These are phyloP conservation scores for Xylaria multiplex DNA, from an alignment of 2,329 filamentous ascomycete species.

Conservation along the genomic window DNA sequence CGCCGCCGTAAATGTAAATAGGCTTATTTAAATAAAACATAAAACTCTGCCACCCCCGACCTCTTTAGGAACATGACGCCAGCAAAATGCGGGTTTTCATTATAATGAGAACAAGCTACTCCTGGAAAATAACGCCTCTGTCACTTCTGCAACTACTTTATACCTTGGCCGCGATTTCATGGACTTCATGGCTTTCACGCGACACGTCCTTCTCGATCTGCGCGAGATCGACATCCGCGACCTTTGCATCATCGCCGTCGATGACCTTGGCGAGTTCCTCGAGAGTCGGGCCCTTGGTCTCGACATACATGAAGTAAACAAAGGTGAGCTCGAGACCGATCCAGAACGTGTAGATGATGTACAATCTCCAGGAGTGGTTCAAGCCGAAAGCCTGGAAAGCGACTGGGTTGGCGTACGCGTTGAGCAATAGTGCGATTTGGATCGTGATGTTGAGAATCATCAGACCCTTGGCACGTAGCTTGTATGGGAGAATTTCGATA, in stretches of 20 bases:
- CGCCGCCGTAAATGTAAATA: slow-evolving; percentile 7
- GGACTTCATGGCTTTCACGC: slow-evolving; percentile 47
- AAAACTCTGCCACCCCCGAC: neutral
- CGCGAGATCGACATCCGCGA: slow-evolving; percentile 57
- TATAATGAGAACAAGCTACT: slow-evolving; percentile 13
- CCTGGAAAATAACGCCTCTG: neutral
- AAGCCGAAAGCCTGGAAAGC: slow-evolving; percentile 59
- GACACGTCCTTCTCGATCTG: slow-evolving; percentile 57
- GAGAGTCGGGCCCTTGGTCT: slow-evolving; percentile 72
- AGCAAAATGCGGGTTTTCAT: slow-evolving; percentile 34
- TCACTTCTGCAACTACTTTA: slow-evolving; percentile 27
- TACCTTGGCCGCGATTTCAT: slow-evolving; percentile 45
- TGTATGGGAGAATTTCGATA: slow-evolving; percentile 62
- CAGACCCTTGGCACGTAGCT: slow-evolving; percentile 61
- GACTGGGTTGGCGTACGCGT: slow-evolving; percentile 64
- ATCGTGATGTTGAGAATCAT: slow-evolving; percentile 68
- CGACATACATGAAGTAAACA: slow-evolving; percentile 66
- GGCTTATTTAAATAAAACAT: slow-evolving; percentile 3
- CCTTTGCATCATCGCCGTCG: slow-evolving; percentile 66
- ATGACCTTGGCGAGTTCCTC: slow-evolving; percentile 75
- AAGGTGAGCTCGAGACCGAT: slow-evolving; percentile 65
- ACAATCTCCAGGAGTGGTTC: slow-evolving; percentile 62
- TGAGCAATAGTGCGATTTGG: slow-evolving; percentile 65
- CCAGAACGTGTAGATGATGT: slow-evolving; percentile 67
- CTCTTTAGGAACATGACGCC: slow-evolving; percentile 27